These are phyloP conservation scores for Boechera divaricarpa DNA, from an alignment of 345 rosid species.

Conservation along the genomic window DNA sequence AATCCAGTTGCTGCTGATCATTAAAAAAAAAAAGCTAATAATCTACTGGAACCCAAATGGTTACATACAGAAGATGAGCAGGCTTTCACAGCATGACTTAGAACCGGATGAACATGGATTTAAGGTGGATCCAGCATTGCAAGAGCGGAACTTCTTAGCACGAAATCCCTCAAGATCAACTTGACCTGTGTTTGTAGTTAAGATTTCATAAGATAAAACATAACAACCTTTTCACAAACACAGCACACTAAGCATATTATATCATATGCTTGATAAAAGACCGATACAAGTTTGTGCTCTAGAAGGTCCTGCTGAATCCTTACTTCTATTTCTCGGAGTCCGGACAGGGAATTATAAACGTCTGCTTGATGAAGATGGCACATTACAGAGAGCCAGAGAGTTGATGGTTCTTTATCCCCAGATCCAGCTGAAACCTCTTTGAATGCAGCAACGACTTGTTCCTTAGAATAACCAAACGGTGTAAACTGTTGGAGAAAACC, in stretches of 20 bases:
- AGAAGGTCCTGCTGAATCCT: slow-evolving; percentile 39
- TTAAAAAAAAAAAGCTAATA: neutral
- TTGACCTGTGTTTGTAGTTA: slow-evolving; percentile 53
- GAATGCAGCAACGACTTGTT: slow-evolving; percentile 60
- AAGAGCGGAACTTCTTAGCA: slow-evolving; percentile 46
- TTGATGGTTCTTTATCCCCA: slow-evolving; percentile 57
- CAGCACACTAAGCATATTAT: slow-evolving; percentile 3
- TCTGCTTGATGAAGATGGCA: slow-evolving; percentile 74
- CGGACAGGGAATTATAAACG: slow-evolving; percentile 51
- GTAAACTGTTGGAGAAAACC: slow-evolving; percentile 51
- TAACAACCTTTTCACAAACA: slow-evolving; percentile 6
- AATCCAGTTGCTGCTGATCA: slow-evolving; percentile 14
- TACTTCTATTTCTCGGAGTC: slow-evolving; percentile 44
- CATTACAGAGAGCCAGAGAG: slow-evolving; percentile 67
- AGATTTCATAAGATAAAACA: slow-evolving; percentile 35
- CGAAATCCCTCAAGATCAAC: slow-evolving; percentile 47
- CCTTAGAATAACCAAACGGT: slow-evolving; percentile 68
- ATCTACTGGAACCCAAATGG: slow-evolving; percentile 19
- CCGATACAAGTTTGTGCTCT: slow-evolving; percentile 26
- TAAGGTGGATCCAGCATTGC: slow-evolving; percentile 41
- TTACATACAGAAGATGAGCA: slow-evolving; percentile 78
- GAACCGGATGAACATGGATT: slow-evolving; percentile 45
- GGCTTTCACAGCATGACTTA: slow-evolving; percentile 52
- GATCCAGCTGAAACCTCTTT: slow-evolving; percentile 67
- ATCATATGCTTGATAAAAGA: slow-evolving; percentile 24